A percentile compares a stretch with the other conserved stretches of the same genome.
phyloP scores from a whole-genome alignment of 345 rosid species.

The Boechera stricta region DNA sequence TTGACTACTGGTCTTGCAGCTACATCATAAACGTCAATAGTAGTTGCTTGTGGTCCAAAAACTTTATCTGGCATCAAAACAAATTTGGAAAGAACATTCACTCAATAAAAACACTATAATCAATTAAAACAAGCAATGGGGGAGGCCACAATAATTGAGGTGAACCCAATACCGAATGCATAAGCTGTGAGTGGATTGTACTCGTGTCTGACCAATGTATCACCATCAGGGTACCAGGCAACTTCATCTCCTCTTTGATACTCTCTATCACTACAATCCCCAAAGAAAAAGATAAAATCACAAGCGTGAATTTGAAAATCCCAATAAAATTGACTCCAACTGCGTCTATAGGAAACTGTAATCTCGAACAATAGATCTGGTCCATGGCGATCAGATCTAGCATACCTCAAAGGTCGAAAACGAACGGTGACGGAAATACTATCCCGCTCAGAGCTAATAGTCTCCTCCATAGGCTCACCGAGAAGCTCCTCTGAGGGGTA shows the following conservation, averaged over 20 bases:
- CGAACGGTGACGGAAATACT: conserved; percentile 98
- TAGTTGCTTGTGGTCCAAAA: conserved; percentile 78
- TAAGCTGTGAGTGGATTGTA: conserved; percentile 86
- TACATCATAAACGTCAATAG: conserved; percentile 88
- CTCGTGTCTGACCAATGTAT: conserved; percentile 88
- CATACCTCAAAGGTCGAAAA: conserved; percentile 91
- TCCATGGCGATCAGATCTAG: conserved; percentile 37
- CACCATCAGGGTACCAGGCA: conserved; percentile 96
- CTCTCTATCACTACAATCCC: conserved; percentile 80
- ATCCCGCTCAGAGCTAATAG: conserved; percentile 71
- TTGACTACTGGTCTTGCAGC: conserved; percentile 97
- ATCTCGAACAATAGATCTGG: conserved; percentile 55
- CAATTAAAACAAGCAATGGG: background rate
- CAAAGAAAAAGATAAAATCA: conserved; percentile 6
- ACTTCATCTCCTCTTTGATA: conserved; percentile 95
- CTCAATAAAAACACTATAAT: background rate
- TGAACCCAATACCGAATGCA: conserved; percentile 72
- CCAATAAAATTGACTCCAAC: conserved; percentile 20
- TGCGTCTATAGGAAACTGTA: conserved; percentile 4
- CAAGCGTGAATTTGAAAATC: conserved; percentile 20
- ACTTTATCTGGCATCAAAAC: conserved; percentile 68
- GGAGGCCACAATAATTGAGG: background rate
- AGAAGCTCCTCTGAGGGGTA: conserved; percentile 73
- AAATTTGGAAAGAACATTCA: conserved; percentile 10
- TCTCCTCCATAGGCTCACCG: conserved; percentile 67